A percentile compares a stretch with the other conserved stretches of the same genome.
These are phyloP conservation scores for Populus trichocarpa DNA, from an alignment of 441 rosid species.

Conservation along the genomic window DNA sequence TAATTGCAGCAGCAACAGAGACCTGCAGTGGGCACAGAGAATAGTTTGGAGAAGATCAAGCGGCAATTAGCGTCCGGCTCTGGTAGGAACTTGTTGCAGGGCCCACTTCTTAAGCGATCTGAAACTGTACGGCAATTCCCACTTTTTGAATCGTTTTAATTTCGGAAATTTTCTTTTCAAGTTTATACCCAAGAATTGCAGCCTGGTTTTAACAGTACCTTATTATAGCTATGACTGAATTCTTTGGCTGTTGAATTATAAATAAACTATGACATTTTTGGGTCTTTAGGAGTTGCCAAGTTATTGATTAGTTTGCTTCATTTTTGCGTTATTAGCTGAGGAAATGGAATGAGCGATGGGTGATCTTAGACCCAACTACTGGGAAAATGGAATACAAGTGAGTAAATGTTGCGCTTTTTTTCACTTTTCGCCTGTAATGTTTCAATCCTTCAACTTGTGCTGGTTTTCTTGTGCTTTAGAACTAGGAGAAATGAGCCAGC, in stretches of 20 bases:
- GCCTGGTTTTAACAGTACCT: neutral
- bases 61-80: conserved; percentile 94
- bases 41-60: conserved; percentile 93
- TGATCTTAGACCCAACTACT: conserved; percentile 89
- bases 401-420: conserved; percentile 26
- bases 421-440: neutral
- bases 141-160: neutral
- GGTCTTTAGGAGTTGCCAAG: neutral
- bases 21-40: conserved; percentile 47
- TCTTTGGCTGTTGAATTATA: neutral
- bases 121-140: conserved; percentile 62
- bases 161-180: neutral
- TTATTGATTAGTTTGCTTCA: neutral
- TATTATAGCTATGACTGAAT: neutral
- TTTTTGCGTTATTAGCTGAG: conserved; percentile 46
- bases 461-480: conserved; percentile 34
- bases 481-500: conserved; percentile 82
- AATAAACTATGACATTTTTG: neutral
- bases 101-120: conserved; percentile 94
- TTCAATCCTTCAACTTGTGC: conserved; percentile 4
- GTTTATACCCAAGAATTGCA: too few species aligned
- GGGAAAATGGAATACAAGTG: conserved; percentile 99
- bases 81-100: conserved; percentile 80
- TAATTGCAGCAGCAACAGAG: conserved; percentile 37
- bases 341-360: conserved; percentile 99